Evolutionary conservation across 1,284 basidiomycete species (phyloP).

Genomic region (Pseudozyma tsukubaensis): DNA sequence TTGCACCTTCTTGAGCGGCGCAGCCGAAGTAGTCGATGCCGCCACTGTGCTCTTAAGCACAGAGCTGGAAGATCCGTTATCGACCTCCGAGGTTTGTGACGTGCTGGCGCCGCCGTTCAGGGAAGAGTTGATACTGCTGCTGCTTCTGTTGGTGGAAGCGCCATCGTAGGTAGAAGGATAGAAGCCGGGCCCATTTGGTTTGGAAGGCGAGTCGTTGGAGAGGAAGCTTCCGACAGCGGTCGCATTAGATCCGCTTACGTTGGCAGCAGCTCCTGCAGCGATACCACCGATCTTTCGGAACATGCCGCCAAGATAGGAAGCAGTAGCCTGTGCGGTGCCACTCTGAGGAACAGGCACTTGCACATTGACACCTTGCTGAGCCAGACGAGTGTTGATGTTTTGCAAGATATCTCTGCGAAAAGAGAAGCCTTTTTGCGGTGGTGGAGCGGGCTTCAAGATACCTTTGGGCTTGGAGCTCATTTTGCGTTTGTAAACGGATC

Average conservation of each 20-base stretch:
- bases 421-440: slow-evolving; percentile 60
- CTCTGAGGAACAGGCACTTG: slow-evolving; percentile 60
- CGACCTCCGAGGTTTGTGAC: slow-evolving; percentile 15
- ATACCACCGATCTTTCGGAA: slow-evolving; percentile 56
- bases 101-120: slow-evolving; percentile 6
- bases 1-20: slow-evolving; percentile 62
- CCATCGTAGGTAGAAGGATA: slow-evolving; percentile 3
- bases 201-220: slow-evolving; percentile 22
- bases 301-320: slow-evolving; percentile 58
- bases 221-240: slow-evolving; percentile 24
- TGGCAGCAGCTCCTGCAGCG: slow-evolving; percentile 49
- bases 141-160: slow-evolving; percentile 10
- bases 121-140: slow-evolving; percentile 9
- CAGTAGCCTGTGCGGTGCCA: slow-evolving; percentile 49
- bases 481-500: slow-evolving; percentile 50
- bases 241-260: slow-evolving; percentile 33
- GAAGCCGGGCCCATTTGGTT: slow-evolving; percentile 6
- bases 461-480: slow-evolving; percentile 45
- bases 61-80: slow-evolving; percentile 8
- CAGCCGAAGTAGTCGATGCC: slow-evolving; percentile 41
- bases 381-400: slow-evolving; percentile 62
- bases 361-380: slow-evolving; percentile 65
- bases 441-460: slow-evolving; percentile 61
- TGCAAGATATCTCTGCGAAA: slow-evolving; percentile 63
- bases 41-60: slow-evolving; percentile 28